A percentile compares a stretch with the other conserved stretches of the same genome.
Evolutionary conservation across 345 rosid genomes (phyloP).

Genomic region (Odontarrhena argentea): DNA sequence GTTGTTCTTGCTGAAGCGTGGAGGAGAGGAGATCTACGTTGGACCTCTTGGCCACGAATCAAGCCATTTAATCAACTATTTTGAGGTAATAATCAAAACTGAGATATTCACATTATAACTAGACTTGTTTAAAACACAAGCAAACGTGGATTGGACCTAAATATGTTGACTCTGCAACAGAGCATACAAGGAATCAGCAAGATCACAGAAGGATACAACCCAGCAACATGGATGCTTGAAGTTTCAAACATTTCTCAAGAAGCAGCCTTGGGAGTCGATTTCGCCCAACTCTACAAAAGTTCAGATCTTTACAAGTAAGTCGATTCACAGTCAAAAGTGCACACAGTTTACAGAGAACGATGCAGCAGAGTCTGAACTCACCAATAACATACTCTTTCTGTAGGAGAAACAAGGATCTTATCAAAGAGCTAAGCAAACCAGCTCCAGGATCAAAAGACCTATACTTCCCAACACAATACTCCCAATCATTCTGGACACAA

Average conservation of each 20-base stretch:
- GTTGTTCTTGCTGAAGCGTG: constrained; percentile 71
- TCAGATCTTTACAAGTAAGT: constrained; percentile 65
- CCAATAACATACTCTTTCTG: neutral
- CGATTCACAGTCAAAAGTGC: neutral
- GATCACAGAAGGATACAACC: constrained; percentile 75
- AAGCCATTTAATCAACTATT: constrained; percentile 56
- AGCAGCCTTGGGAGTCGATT: constrained; percentile 59
- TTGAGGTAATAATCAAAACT: constrained; percentile 55
- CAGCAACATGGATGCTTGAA: constrained; percentile 93
- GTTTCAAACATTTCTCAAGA: constrained; percentile 64
- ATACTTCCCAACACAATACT: constrained; percentile 54
- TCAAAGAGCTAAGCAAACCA: constrained; percentile 55
- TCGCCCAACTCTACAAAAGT: constrained; percentile 55
- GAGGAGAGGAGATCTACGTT: constrained; percentile 79
- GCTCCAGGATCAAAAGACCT: constrained; percentile 62
- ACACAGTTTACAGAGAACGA: neutral
- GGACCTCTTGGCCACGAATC: constrained; percentile 81
- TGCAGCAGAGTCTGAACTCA: constrained; percentile 7
- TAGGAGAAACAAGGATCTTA: constrained; percentile 75
- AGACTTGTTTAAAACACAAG: neutral
- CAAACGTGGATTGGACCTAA: constrained; percentile 13
- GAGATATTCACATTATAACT: constrained; percentile 2
- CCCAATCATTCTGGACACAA: constrained; percentile 58
- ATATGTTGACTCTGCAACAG: constrained; percentile 37
- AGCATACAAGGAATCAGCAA: constrained; percentile 57